A percentile compares a stretch with the other conserved stretches of the same genome.
Evolutionary conservation across 306 rosid genomes (phyloP).

Genomic region (Ochetophila trinervis): DNA sequence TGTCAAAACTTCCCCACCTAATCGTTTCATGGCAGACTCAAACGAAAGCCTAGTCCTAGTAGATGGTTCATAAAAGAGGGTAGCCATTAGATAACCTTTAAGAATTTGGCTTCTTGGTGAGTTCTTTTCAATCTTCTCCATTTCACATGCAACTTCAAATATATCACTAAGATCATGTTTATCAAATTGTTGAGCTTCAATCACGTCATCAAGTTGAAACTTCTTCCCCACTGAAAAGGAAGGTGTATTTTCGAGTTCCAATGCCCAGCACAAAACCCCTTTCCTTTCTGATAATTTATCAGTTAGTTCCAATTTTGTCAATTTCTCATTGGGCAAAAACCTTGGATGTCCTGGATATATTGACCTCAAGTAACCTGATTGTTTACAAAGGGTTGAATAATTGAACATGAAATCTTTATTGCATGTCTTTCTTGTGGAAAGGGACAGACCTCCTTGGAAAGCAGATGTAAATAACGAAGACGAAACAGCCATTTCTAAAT

Average conservation of each 20-base stretch:
- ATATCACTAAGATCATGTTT: slow-evolving; percentile 58
- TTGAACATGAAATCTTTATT: slow-evolving; percentile 18
- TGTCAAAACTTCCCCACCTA: slow-evolving; percentile 88
- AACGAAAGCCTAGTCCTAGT: slow-evolving; percentile 92
- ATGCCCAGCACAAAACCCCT: slow-evolving; percentile 33
- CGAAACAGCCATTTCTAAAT: slow-evolving; percentile 52
- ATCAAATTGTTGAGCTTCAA: slow-evolving; percentile 85
- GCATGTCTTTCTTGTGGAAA: slow-evolving; percentile 29
- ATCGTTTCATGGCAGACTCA: slow-evolving; percentile 92
- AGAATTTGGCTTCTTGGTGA: slow-evolving; percentile 74
- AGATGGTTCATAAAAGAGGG: slow-evolving; percentile 88
- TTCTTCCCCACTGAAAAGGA: slow-evolving; percentile 49
- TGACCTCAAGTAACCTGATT: slow-evolving; percentile 13
- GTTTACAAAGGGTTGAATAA: slow-evolving; percentile 15
- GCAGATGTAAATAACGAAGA: slow-evolving; percentile 45
- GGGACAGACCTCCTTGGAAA: slow-evolving; percentile 35
- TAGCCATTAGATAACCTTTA: slow-evolving; percentile 90
- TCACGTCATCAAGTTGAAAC: slow-evolving; percentile 73
- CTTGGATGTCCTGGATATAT: slow-evolving; percentile 19
- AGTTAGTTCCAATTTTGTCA: slow-evolving; percentile 24
- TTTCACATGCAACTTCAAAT: slow-evolving; percentile 69
- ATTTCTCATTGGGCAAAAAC: slow-evolving; percentile 21
- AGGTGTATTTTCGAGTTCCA: slow-evolving; percentile 43
- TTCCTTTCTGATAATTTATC: slow-evolving; percentile 20
- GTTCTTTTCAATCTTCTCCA: slow-evolving; percentile 75